A percentile compares a stretch with the other conserved stretches of the same genome.
Evolutionary conservation across 495 filamentous ascomycete species (phyloP).

Genomic region (Aspergillus taichungensis): DNA sequence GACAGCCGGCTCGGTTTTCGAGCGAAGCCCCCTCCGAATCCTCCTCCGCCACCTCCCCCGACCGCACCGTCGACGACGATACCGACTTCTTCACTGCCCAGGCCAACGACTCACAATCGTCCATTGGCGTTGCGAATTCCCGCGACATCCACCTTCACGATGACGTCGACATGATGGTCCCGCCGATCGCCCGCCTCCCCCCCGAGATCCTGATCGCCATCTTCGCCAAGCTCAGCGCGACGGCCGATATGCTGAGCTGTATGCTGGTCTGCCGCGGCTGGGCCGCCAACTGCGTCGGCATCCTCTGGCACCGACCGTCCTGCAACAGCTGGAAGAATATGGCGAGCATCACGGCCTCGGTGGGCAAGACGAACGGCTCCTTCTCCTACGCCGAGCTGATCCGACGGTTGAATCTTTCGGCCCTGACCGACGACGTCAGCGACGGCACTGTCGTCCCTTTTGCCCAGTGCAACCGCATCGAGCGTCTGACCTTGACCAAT

Average conservation of each 20-base stretch:
- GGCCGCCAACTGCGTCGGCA: slow-evolving; percentile 85
- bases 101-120: slow-evolving; percentile 84
- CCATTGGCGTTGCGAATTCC: slow-evolving; percentile 67
- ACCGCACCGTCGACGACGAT: slow-evolving; percentile 77
- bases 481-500: slow-evolving; percentile 88
- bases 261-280: slow-evolving; percentile 91
- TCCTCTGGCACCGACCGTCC: slow-evolving; percentile 89
- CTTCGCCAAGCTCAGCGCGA: slow-evolving; percentile 71
- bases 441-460: slow-evolving; percentile 85
- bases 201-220: slow-evolving; percentile 91
- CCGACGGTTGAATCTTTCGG: slow-evolving; percentile 81
- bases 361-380: slow-evolving; percentile 58
- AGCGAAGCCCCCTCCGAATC: slow-evolving; percentile 47
- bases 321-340: slow-evolving; percentile 80
- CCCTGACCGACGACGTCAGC: slow-evolving; percentile 65
- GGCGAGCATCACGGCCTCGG: slow-evolving; percentile 64
- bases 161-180: slow-evolving; percentile 45
- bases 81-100: slow-evolving; percentile 83
- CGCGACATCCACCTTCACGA: slow-evolving; percentile 57
- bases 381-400: slow-evolving; percentile 84
- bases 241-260: slow-evolving; percentile 70
- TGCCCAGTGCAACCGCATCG: slow-evolving; percentile 76
- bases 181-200: slow-evolving; percentile 76
- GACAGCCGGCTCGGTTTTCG: slow-evolving; percentile 31
- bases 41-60: slow-evolving; percentile 77